These are phyloP conservation scores for Alternaria incomplexa DNA, from an alignment of 2,329 filamentous ascomycete genomes.

Conservation along the genomic window DNA sequence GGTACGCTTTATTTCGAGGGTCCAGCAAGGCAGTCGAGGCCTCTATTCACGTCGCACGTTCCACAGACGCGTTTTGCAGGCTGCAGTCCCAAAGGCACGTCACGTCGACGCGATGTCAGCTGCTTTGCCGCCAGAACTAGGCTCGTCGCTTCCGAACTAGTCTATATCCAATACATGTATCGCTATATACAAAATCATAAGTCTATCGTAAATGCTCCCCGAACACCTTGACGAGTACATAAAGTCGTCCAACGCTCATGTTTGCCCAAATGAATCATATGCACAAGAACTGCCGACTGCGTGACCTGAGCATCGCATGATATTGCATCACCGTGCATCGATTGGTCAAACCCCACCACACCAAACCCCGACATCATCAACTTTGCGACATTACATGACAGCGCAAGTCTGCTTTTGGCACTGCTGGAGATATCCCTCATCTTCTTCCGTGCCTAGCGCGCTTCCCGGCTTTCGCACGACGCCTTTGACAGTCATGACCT, in stretches of 20 bases:
- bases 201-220: background rate
- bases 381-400: conserved; percentile 48
- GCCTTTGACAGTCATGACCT: conserved; percentile 78
- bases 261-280: conserved; percentile 6
- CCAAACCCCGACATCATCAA: conserved; percentile 4
- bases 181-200: background rate
- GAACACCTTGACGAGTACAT: background rate
- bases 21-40: background rate
- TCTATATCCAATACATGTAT: background rate
- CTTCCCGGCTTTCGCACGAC: conserved; percentile 64
- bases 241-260: background rate
- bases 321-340: conserved; percentile 31
- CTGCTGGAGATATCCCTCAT: conserved; percentile 78
- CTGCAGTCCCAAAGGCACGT: conserved; percentile 15
- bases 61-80: conserved; percentile 20
- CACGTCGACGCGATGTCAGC: conserved; percentile 33
- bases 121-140: conserved; percentile 15
- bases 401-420: conserved; percentile 54
- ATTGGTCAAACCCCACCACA: conserved; percentile 12
- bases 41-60: conserved; percentile 4
- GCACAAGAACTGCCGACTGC: conserved; percentile 28
- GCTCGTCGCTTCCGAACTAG: background rate
- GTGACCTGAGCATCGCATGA: conserved; percentile 40
- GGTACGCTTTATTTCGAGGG: background rate
- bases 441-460: conserved; percentile 65